A percentile compares a stretch with the other conserved stretches of the same genome.
phyloP scores from a whole-genome alignment of 805 yeast genomes.

The Candida dajiaensis region DNA sequence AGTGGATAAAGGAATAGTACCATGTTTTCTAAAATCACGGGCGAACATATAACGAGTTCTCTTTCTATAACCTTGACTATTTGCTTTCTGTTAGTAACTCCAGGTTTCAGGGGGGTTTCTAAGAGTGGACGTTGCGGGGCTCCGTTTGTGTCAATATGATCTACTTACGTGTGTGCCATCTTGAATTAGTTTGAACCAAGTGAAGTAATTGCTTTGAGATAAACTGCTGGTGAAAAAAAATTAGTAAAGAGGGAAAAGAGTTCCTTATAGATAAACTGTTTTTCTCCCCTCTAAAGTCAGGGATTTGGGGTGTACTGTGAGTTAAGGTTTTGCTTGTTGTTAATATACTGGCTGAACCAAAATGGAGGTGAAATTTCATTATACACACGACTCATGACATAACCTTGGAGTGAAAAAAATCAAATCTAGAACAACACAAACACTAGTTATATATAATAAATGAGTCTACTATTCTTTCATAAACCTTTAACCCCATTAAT shows the following conservation, averaged over 20 bases:
- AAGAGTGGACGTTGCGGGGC: too few relatives aligned
- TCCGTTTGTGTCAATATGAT: background rate
- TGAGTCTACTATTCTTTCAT: background rate
- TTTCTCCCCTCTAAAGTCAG: too few relatives aligned
- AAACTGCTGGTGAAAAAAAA: too few relatives aligned
- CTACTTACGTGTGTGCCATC: conserved; percentile 16
- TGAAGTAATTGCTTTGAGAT: too few relatives aligned
- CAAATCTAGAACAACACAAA: background rate
- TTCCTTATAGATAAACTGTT: too few relatives aligned
- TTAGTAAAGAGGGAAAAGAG: too few relatives aligned
- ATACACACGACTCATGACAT: background rate
- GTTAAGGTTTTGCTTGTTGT: background rate
- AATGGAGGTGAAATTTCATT: background rate
- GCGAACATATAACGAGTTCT: conserved; percentile 99
- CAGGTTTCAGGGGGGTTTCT: background rate
- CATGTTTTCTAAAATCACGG: conserved; percentile 95
- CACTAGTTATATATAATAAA: background rate
- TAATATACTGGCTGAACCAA: background rate
- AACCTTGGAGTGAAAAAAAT: background rate
- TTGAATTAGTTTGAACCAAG: too few relatives aligned
- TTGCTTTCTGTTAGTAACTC: background rate
- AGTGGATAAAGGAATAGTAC: conserved; percentile 84
- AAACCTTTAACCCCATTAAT: background rate
- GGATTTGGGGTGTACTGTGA: too few relatives aligned
- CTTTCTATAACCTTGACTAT: conserved; percentile 97